These are phyloP conservation scores for Wickerhamomyces ciferrii DNA, from an alignment of 805 yeast species.

Conservation along the genomic window DNA sequence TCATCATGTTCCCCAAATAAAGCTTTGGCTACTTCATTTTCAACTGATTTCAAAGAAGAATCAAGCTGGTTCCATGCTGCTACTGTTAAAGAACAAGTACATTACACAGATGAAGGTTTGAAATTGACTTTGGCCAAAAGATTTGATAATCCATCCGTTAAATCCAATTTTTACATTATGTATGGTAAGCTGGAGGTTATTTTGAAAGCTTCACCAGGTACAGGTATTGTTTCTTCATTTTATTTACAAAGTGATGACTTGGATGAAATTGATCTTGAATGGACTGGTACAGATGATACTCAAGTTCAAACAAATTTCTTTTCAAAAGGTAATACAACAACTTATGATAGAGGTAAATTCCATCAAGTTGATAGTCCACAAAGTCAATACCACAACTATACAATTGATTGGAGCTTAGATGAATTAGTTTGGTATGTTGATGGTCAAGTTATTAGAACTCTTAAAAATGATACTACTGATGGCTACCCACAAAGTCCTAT, in stretches of 20 bases:
- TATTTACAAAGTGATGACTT: slow-evolving; percentile 78
- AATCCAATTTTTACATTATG: slow-evolving; percentile 80
- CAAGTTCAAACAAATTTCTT: slow-evolving; percentile 78
- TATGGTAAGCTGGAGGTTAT: slow-evolving; percentile 78
- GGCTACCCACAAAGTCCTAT: slow-evolving; percentile 95
- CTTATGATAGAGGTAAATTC: slow-evolving; percentile 77
- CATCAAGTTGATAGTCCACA: slow-evolving; percentile 57
- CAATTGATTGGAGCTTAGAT: slow-evolving; percentile 78
- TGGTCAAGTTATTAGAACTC: slow-evolving; percentile 61
- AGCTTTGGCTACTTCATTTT: slow-evolving; percentile 56
- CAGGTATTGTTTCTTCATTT: slow-evolving; percentile 76
- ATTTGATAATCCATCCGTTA: slow-evolving; percentile 73
- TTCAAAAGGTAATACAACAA: slow-evolving; percentile 71
- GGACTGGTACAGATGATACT: slow-evolving; percentile 74
- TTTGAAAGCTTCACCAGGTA: slow-evolving; percentile 69
- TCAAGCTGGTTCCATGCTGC: slow-evolving; percentile 34
- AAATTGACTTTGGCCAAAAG: slow-evolving; percentile 52
- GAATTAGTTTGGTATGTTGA: slow-evolving; percentile 67
- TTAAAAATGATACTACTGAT: slow-evolving; percentile 44
- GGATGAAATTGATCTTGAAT: slow-evolving; percentile 88
- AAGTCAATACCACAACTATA: slow-evolving; percentile 63
- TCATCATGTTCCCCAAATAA: slow-evolving; percentile 40
- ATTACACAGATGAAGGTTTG: slow-evolving; percentile 53
- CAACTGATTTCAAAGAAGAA: slow-evolving; percentile 15
- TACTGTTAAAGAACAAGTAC: slow-evolving; percentile 37